Evolutionary conservation across 2,329 filamentous ascomycete genomes (phyloP).

Genomic region (Phaeosphaeriaceae sp.): DNA sequence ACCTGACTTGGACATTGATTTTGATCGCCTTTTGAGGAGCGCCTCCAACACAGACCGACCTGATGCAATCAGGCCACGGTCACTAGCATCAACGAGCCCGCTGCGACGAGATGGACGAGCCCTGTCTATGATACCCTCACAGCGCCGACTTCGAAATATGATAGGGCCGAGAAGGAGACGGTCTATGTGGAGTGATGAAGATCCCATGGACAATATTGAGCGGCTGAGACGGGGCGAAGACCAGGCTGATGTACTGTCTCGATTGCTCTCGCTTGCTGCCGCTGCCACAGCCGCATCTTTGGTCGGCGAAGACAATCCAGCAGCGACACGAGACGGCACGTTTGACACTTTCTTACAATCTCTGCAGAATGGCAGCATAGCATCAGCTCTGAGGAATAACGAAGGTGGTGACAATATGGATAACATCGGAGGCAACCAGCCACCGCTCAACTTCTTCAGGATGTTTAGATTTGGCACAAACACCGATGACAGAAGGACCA

Average conservation of each 20-base stretch:
- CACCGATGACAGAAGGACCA: conserved; percentile 25
- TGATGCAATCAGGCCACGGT: conserved; percentile 25
- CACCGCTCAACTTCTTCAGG: conserved; percentile 70
- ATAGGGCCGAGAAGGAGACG: conserved; percentile 59
- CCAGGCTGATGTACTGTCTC: conserved; percentile 66
- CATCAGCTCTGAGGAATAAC: conserved; percentile 60
- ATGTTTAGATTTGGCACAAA: conserved; percentile 71
- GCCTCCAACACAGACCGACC: conserved; percentile 23
- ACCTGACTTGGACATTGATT: conserved; percentile 48
- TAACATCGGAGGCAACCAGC: conserved; percentile 49
- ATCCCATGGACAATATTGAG: conserved; percentile 34
- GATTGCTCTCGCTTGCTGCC: conserved; percentile 67
- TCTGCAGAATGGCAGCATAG: conserved; percentile 64
- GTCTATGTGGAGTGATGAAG: conserved; percentile 50
- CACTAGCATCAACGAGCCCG: conserved; percentile 23
- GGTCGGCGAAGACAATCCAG: conserved; percentile 64
- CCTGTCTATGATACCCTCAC: conserved; percentile 46
- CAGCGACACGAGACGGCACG: conserved; percentile 65
- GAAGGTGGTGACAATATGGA: conserved; percentile 49
- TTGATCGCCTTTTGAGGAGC: conserved; percentile 41
- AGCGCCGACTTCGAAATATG: conserved; percentile 49
- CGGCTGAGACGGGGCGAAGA: conserved; percentile 61
- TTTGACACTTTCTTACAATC: conserved; percentile 69
- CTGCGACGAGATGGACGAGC: conserved; percentile 38
- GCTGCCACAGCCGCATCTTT: conserved; percentile 69